Evolutionary conservation across 2,329 filamentous ascomycete genomes (phyloP), one percentile per base, ranked within the genome.

Genomic region (Pseudogymnoascus sp.): DNA sequence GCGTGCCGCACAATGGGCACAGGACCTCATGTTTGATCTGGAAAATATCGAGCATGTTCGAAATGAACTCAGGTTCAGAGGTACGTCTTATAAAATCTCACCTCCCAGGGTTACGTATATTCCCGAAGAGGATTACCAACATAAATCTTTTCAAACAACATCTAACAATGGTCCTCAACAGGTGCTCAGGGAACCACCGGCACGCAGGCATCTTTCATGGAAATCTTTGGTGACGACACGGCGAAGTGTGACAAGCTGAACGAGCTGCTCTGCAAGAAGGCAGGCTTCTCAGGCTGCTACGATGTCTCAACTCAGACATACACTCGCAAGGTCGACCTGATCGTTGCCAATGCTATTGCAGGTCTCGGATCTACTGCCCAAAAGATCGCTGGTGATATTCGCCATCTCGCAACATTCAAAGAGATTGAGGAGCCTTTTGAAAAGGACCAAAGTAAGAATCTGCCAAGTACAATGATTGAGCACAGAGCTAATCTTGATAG

Each of bases 361-460:
- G 90, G 86, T 1, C 86, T 96, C 61, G 92, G 90, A 24, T 82
- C 90, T n/a, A 91, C 90, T 0, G 89, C 86, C 60, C 83, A 90
- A 72, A 85, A 87, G 65, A 93, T 96, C 65, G 83, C 85, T 59
- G 81, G 82, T 56, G 89, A 93, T 70, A 89, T 95, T 68, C 82
- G 89, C 59, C 87, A 90, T 72, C 79, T 93, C 59, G 87, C 88
- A 5, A 80, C 82, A 71, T 82, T 86, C 76, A 96, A 96, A 80
- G 91, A 96, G 75, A 79, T 95, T 64, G 92, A 96, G 72, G 90
- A 93, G 79, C 90, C 90, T 0, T 90, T 91, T 69, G 89, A 93
- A 77, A 86, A 85, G 70, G 83, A 86, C 68, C 91, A 96, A 76
- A 91, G 50, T 56, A 56, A 35, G 50, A 8, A 56, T 2, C 47